phyloP scores from a whole-genome alignment of 1,139 yeast species.

The Barnettozyma hawaiiensis region DNA sequence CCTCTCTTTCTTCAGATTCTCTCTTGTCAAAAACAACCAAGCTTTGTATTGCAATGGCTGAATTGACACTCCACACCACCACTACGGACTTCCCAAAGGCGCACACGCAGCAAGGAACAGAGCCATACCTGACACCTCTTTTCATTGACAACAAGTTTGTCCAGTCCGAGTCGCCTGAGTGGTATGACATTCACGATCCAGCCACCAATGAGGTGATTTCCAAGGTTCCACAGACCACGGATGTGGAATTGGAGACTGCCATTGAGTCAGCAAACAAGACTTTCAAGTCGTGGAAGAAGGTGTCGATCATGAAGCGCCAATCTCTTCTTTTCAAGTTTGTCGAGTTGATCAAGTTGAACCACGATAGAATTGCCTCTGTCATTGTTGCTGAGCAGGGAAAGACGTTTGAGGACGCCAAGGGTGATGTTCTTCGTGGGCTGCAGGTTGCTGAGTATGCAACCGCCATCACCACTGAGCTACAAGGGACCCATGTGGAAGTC shows the following conservation, averaged over 20 bases:
- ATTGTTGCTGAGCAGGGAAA: slow-evolving; percentile 78
- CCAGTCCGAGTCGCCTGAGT: slow-evolving; percentile 46
- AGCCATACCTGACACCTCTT: slow-evolving; percentile 23
- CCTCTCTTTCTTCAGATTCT: neutral
- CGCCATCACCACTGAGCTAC: slow-evolving; percentile 48
- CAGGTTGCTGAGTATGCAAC: slow-evolving; percentile 60
- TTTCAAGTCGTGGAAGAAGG: slow-evolving; percentile 43
- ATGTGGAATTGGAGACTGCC: slow-evolving; percentile 50
- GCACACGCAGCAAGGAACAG: slow-evolving; percentile 11
- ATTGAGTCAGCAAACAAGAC: slow-evolving; percentile 55
- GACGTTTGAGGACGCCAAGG: slow-evolving; percentile 70
- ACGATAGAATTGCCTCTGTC: slow-evolving; percentile 65
- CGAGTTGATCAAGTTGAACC: slow-evolving; percentile 56
- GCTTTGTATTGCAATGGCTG: slow-evolving; percentile 5
- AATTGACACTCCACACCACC: slow-evolving; percentile 27
- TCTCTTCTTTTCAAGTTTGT: slow-evolving; percentile 71
- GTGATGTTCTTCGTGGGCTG: slow-evolving; percentile 71
- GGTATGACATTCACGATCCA: slow-evolving; percentile 75
- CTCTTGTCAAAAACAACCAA: neutral
- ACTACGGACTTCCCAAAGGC: slow-evolving; percentile 27
- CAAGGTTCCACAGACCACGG: slow-evolving; percentile 67
- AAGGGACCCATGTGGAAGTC: slow-evolving; percentile 64
- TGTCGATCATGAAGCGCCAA: slow-evolving; percentile 62
- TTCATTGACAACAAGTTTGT: slow-evolving; percentile 55
- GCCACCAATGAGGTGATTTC: slow-evolving; percentile 65